Evolutionary conservation across 805 yeast genomes (phyloP), one percentile per base, ranked within the genome.

Genomic region (Candida ascalaphidarum): DNA sequence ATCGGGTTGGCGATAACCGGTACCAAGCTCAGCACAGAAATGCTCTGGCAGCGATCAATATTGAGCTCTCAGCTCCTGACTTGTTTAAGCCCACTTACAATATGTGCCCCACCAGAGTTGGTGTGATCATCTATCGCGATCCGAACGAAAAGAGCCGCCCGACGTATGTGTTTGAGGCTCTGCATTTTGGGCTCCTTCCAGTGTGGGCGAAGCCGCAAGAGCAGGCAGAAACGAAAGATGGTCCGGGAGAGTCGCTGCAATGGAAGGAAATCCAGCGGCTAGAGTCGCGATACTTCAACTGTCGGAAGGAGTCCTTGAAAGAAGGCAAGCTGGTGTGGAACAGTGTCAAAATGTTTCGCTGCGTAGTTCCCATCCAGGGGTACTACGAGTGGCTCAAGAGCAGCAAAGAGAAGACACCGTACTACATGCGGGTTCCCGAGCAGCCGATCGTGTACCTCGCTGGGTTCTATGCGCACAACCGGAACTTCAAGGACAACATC

Each of bases 161-260:
- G 15, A 31, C 34, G 11, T 61, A 50, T 28, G 29, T 41, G 1
- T 32, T 59, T 16, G 68, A 70, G 31, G 64, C 67, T 24, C 82
- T 83, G 92, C 69, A 67, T 26, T 86, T 94, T 82, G 92, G 95
- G 0, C 54, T 85, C 21, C 65, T 82, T 1, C 95, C 95, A 0
- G 43, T 50, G 7, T 81, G 85, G 84, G 63, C 60, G n/a, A 55
- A 55, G 26, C 66, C 74, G 1, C 59, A 58, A 23, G 60, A 61
- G 14, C 39, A 52, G 3, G 44, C 51, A 11, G 41, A 35, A 3
- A 32, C 33, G 5, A 31, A 31, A 3, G 15, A 23, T 7, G 53
- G 55, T n/a, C 23, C 33, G 3, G 29, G 34, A 17, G 48, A 48
- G 32, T 46, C 55, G 1, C n/a, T n/a, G n/a, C n/a, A n/a, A n/a